These are phyloP conservation scores for Pseudogymnoascus sp. DNA, from an alignment of 2,329 filamentous ascomycete genomes.

Conservation along the genomic window DNA sequence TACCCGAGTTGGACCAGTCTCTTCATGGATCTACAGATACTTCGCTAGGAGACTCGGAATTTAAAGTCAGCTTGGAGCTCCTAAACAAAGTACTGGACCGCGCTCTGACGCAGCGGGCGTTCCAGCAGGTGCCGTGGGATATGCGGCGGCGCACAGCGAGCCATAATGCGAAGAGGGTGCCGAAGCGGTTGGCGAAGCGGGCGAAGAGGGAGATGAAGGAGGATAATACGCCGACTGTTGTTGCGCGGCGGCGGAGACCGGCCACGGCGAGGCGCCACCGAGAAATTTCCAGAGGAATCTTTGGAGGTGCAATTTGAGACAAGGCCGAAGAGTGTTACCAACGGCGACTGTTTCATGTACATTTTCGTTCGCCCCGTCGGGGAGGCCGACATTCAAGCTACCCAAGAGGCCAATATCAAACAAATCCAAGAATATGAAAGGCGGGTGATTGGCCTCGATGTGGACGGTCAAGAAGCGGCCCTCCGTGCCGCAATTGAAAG, in stretches of 20 bases:
- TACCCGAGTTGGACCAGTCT: slow-evolving; percentile 81
- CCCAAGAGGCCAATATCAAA: slow-evolving; percentile 62
- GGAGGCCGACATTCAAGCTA: slow-evolving; percentile 60
- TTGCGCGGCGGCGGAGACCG: slow-evolving; percentile 54
- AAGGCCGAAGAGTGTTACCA: slow-evolving; percentile 42
- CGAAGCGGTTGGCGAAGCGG: slow-evolving; percentile 63
- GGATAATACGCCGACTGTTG: slow-evolving; percentile 82
- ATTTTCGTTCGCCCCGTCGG: slow-evolving; percentile 83
- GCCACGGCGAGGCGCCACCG: slow-evolving; percentile 57
- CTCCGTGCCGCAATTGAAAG: slow-evolving; percentile 16
- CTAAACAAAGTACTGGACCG: slow-evolving; percentile 73
- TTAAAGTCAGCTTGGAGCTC: slow-evolving; percentile 70
- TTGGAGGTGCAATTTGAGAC: slow-evolving; percentile 80
- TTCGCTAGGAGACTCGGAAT: slow-evolving; percentile 72
- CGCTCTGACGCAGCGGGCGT: slow-evolving; percentile 61
- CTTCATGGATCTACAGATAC: slow-evolving; percentile 71
- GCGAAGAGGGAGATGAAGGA: slow-evolving; percentile 71
- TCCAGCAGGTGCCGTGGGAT: slow-evolving; percentile 81
- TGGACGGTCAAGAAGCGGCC: slow-evolving; percentile 32
- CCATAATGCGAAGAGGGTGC: slow-evolving; percentile 88
- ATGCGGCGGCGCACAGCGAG: slow-evolving; percentile 84
- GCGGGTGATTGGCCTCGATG: slow-evolving; percentile 45
- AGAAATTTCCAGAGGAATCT: slow-evolving; percentile 67
- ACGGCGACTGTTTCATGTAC: slow-evolving; percentile 60
- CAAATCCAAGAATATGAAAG: slow-evolving; percentile 64